Base-by-base conservation (phyloP, 192 early-diverging fungal genomes). In the Podila verticillata region DNA sequence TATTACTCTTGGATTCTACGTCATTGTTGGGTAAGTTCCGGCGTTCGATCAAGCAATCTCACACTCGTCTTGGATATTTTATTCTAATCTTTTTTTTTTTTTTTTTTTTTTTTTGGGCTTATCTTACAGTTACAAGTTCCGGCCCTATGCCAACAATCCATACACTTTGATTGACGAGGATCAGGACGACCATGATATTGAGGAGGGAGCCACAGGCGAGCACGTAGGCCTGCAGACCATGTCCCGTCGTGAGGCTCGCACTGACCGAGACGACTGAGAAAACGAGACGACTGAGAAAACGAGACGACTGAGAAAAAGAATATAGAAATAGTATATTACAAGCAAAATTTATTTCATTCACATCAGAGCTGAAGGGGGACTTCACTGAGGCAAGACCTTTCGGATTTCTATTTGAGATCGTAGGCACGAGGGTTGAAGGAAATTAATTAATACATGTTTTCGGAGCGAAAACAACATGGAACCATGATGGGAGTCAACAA, bases 81-180 rank as follows among this genome's bases (percentile, higher is more conserved):
- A 32, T 20, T 20, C 20, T 65, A 12, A 7, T 17, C 66, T 13
- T 20, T 22, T 72, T 30, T 31, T 24, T 32, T 74, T 82, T 2
- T 28, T 59, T n/a, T n/a, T n/a, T n/a, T n/a, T n/a, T n/a, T n/a
- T n/a, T 60, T 57, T 81, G 32, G 35, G 57, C 29, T 26, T 70
- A 36, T 60, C 72, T 60, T 35, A 17, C 58, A 86, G 84, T 26
- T 86, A 75, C 58, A 85, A 84, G 70, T 89, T 89, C 57, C 51
- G 84, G 62, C 85, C 86, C 17, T 86, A 84, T 48, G 72, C 78
- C 44, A 77, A 85, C 61, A 89, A 87, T 61, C 86, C 85, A 4
- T 89, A 87, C 58, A 87, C 75, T 2, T 67, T 82, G 48, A 75
- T 85, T 12, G 72, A 82, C 32, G 73, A 69, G 9, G 71, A 79